Conservation (phyloP, 2,329 filamentous ascomycete species). For the Sordariomycetes sp. region DNA sequence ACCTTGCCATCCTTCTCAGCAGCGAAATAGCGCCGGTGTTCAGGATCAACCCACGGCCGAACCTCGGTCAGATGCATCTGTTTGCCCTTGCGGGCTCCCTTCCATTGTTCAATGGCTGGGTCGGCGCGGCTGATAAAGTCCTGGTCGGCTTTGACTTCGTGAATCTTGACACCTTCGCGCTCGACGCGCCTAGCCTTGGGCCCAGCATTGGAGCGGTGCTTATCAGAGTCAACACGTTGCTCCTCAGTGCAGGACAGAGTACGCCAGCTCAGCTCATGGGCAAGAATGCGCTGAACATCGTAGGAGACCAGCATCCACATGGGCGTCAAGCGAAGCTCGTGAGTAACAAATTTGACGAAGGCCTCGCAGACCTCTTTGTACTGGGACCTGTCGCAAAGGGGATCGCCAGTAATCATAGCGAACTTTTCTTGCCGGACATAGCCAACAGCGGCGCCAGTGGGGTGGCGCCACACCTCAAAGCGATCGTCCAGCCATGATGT, state of each 20-base stretch:
- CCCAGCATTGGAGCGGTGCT: constrained; percentile 52
- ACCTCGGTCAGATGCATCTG: constrained; percentile 91
- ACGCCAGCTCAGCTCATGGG: constrained; percentile 74
- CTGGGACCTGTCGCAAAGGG: constrained; percentile 72
- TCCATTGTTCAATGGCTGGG: constrained; percentile 69
- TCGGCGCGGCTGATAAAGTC: constrained; percentile 64
- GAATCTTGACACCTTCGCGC: constrained; percentile 74
- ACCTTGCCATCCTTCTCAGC: constrained; percentile 68
- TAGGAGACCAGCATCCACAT: constrained; percentile 83
- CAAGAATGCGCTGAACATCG: constrained; percentile 72
- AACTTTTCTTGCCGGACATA: constrained; percentile 71
- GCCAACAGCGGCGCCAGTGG: constrained; percentile 75
- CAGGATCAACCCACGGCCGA: constrained; percentile 74
- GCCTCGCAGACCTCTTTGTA: constrained; percentile 63
- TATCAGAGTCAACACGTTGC: constrained; percentile 73
- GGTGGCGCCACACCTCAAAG: constrained; percentile 80
- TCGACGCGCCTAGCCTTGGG: constrained; percentile 75
- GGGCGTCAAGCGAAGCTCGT: constrained; percentile 62
- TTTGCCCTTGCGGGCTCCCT: constrained; percentile 65
- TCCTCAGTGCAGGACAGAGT: constrained; percentile 83
- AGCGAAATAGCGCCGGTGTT: constrained; percentile 80
- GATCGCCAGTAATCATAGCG: constrained; percentile 79
- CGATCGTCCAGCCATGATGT: constrained; percentile 89
- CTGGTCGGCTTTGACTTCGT: constrained; percentile 60
- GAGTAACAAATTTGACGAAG: constrained; percentile 68